These are phyloP conservation scores for Cinnamomum chago DNA, from an alignment of 164 flowering plant genomes.

Conservation along the genomic window DNA sequence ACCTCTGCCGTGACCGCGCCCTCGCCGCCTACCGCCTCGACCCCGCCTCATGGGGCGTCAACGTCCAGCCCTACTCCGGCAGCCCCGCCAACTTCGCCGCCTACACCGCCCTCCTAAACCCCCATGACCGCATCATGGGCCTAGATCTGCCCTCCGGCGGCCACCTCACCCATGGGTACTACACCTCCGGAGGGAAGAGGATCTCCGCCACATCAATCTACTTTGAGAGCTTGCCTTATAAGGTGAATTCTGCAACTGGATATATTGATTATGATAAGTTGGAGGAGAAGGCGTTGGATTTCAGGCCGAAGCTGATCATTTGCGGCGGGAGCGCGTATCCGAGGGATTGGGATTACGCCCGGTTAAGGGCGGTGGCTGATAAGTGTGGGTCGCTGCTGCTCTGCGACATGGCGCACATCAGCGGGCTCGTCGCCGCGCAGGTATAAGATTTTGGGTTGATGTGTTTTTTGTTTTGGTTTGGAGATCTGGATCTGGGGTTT, in stretches of 20 bases:
- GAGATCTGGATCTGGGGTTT: conserved; percentile 2
- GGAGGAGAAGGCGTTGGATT: conserved; percentile 99
- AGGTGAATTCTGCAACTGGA: conserved; percentile 76
- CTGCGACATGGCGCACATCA: conserved; percentile 98
- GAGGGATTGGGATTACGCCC: conserved; percentile 88
- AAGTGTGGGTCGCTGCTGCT: conserved; percentile 89
- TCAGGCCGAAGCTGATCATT: conserved; percentile 87
- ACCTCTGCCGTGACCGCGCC: conserved; percentile 79
- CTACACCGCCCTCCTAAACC: conserved; percentile 84
- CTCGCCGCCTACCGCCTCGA: conserved; percentile 67
- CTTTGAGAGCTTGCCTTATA: conserved; percentile 97
- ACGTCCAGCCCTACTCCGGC: conserved; percentile 96
- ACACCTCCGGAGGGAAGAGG: conserved; percentile 93
- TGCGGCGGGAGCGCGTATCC: conserved; percentile 99
- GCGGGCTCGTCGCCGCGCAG: conserved; percentile 99
- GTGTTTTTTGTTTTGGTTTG: background rate
- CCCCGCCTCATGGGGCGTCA: conserved; percentile 83
- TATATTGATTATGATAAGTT: conserved; percentile 83
- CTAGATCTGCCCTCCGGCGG: conserved; percentile 95
- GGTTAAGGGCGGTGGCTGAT: conserved; percentile 73
- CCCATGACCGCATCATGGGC: conserved; percentile 98
- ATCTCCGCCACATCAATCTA: conserved; percentile 95
- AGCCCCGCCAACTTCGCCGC: conserved; percentile 98
- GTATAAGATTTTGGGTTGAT: conserved; percentile 23
- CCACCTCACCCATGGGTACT: conserved; percentile 93